phyloP scores from a whole-genome alignment of 1,139 yeast genomes.

The Yamadazyma kanchanaburiensis region DNA sequence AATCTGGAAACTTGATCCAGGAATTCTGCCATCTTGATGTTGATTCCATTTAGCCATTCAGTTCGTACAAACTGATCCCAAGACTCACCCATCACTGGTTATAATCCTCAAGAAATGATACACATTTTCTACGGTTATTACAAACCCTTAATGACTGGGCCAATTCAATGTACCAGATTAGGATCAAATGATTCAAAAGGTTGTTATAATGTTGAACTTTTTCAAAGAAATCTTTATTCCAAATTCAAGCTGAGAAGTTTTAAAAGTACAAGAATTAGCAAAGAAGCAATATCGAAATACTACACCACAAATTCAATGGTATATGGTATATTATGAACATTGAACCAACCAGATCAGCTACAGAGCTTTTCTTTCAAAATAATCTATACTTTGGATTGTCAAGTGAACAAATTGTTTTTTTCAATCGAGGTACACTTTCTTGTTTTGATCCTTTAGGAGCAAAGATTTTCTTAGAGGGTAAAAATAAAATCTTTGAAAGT shows the following conservation, averaged over 20 bases:
- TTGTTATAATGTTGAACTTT: conserved; percentile 82
- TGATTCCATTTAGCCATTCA: no score
- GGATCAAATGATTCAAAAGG: conserved; percentile 94
- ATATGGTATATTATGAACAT: conserved; percentile 97
- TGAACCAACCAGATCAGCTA: conserved; percentile 75
- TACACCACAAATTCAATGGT: conserved; percentile 59
- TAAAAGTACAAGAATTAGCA: conserved; percentile 60
- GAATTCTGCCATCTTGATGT: no score
- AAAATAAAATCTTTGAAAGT: conserved; percentile 64
- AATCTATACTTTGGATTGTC: conserved; percentile 70
- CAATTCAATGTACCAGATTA: conserved; percentile 90
- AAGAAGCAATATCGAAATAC: conserved; percentile 24
- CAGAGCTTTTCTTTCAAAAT: conserved; percentile 66
- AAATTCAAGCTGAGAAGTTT: conserved; percentile 87
- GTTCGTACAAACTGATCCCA: no score
- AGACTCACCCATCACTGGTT: no score
- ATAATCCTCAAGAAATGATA: no score
- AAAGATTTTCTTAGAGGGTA: conserved; percentile 61
- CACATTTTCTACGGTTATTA: no score
- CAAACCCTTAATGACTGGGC: conserved; percentile 98
- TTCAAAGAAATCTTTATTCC: conserved; percentile 79
- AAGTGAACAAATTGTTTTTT: conserved; percentile 61
- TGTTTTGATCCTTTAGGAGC: conserved; percentile 74
- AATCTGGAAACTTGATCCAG: no score
- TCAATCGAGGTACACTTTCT: conserved; percentile 94